Percentiles rank a stretch among this genome's conserved stretches.
Conservation (phyloP, 1,284 basidiomycete genomes). For the Microbotryum silenes-acaulis region DNA sequence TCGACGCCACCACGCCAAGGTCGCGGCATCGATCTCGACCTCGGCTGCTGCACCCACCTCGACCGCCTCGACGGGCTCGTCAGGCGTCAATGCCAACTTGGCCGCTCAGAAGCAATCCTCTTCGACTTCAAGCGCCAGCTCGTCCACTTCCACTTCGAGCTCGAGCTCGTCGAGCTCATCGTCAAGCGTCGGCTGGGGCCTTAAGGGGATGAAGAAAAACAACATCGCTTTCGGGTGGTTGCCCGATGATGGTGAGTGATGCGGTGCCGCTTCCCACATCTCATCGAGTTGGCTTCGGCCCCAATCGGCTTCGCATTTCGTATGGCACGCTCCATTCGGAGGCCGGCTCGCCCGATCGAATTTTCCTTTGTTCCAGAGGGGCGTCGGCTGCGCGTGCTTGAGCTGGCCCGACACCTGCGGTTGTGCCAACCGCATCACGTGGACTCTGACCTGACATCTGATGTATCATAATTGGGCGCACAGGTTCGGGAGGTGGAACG, state of each 20-base stretch:
- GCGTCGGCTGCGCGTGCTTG: too few species aligned
- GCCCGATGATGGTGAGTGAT: slow-evolving; percentile 32
- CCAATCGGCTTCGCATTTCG: too few species aligned
- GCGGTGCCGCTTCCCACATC: too few species aligned
- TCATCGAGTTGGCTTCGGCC: too few species aligned
- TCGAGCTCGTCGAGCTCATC: slow-evolving; percentile 8
- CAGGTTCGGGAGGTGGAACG: slow-evolving; percentile 35
- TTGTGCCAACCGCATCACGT: too few species aligned
- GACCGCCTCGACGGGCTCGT: background rate
- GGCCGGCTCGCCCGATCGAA: too few species aligned
- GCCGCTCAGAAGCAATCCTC: background rate
- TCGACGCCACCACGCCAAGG: slow-evolving; percentile 17
- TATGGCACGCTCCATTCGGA: too few species aligned
- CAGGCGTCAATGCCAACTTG: background rate
- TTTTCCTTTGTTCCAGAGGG: too few species aligned
- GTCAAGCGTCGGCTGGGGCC: slow-evolving; percentile 6
- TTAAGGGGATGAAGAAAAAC: slow-evolving; percentile 32
- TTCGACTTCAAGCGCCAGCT: background rate
- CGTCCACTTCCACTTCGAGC: slow-evolving; percentile 3
- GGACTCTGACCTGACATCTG: too few species aligned
- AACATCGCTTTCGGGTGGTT: slow-evolving; percentile 33
- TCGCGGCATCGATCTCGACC: background rate
- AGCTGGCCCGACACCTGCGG: too few species aligned
- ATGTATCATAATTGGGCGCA: background rate
- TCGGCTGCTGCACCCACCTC: slow-evolving; percentile 2